These are phyloP conservation scores for Aspergillus cavernicola DNA, from an alignment of 495 filamentous ascomycete species.

Conservation along the genomic window DNA sequence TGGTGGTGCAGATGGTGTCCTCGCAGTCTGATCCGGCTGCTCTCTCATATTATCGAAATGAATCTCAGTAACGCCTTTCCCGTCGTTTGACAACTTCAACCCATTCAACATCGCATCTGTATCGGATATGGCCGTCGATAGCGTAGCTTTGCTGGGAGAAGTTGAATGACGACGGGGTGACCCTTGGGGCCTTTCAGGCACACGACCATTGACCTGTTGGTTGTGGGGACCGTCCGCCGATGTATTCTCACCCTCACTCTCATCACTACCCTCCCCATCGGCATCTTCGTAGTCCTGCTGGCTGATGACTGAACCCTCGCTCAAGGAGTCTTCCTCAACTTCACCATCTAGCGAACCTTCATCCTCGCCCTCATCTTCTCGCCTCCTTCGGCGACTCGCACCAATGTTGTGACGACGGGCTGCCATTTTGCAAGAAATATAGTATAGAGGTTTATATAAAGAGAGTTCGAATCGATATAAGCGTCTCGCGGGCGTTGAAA, in stretches of 20 bases:
- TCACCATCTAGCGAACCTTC: conserved; percentile 63
- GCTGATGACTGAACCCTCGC: conserved; percentile 71
- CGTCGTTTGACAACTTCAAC: conserved; percentile 60
- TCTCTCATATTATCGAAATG: conserved; percentile 62
- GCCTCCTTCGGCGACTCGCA: conserved; percentile 66
- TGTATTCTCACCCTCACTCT: conserved; percentile 62
- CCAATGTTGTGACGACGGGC: conserved; percentile 67
- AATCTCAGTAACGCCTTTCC: conserved; percentile 51
- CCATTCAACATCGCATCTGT: conserved; percentile 89
- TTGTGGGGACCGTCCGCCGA: conserved; percentile 37
- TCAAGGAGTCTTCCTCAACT: conserved; percentile 77
- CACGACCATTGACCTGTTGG: conserved; percentile 33
- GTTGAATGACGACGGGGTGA: conserved; percentile 22
- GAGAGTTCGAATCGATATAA: neutral
- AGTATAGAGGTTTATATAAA: neutral
- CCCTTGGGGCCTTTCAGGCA: conserved; percentile 30
- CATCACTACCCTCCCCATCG: conserved; percentile 68
- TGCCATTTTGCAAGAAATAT: conserved; percentile 46
- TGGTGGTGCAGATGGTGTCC: conserved; percentile 40
- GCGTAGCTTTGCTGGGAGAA: conserved; percentile 26
- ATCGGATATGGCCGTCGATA: conserved; percentile 52
- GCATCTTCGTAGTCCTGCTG: conserved; percentile 75
- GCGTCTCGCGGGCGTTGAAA: neutral
- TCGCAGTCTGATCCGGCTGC: conserved; percentile 26
- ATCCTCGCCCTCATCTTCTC: conserved; percentile 77